Conservation (phyloP, 2,329 filamentous ascomycete species). For the Aspergillus sp. region DNA sequence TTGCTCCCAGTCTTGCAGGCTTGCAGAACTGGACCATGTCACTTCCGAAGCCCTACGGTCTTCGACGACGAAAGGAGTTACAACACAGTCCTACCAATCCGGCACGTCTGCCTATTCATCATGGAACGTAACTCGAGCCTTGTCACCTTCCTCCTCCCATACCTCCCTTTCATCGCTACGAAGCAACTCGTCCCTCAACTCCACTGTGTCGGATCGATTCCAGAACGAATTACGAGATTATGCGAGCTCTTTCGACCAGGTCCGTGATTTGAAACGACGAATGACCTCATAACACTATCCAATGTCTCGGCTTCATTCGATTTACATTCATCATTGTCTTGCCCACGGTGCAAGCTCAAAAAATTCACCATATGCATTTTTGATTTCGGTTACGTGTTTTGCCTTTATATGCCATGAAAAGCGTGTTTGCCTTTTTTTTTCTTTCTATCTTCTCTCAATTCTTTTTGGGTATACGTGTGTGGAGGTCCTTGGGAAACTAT, state of each 20-base stretch:
- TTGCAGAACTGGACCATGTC: slow-evolving; percentile 66
- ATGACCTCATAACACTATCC: slow-evolving; percentile 20
- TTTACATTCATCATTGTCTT: background rate
- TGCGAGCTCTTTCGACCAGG: slow-evolving; percentile 80
- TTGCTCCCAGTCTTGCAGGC: slow-evolving; percentile 84
- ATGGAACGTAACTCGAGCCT: slow-evolving; percentile 9
- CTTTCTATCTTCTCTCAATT: background rate
- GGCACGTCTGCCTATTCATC: too few species aligned
- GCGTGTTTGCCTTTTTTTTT: background rate
- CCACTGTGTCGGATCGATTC: slow-evolving; percentile 62
- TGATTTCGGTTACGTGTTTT: background rate
- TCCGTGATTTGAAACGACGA: slow-evolving; percentile 45
- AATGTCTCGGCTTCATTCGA: background rate
- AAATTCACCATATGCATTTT: background rate
- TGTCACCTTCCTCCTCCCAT: slow-evolving; percentile 63
- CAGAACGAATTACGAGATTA: slow-evolving; percentile 76
- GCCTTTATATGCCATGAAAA: too few species aligned
- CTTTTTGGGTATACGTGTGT: background rate
- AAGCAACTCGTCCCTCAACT: slow-evolving; percentile 48
- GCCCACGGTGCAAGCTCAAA: background rate
- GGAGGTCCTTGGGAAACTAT: background rate
- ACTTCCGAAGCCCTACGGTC: background rate
- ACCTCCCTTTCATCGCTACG: slow-evolving; percentile 74
- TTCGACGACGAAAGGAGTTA: background rate
- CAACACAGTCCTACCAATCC: background rate